A percentile compares a stretch with the other conserved stretches of the same genome.
Evolutionary conservation across 176 grass and related monocot genomes (phyloP).

Genomic region (Oryza meridionalis): DNA sequence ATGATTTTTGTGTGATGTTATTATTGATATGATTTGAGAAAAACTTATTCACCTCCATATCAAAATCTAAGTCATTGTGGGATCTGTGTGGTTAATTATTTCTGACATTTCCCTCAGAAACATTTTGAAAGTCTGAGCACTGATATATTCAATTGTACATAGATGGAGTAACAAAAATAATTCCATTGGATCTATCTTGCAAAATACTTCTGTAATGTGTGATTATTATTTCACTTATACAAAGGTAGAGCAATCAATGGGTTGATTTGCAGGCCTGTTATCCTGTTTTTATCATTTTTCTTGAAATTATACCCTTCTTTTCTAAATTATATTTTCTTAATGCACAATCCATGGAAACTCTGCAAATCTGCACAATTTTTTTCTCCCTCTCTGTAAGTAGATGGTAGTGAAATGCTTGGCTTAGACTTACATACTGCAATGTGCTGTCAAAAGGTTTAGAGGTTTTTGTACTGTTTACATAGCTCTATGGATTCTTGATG

Average conservation of each 20-base stretch:
- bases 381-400: neutral
- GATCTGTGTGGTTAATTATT: neutral
- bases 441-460: neutral
- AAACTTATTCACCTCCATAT: neutral
- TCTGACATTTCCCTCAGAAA: neutral
- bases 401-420: neutral
- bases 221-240: no score
- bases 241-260: slow-evolving; percentile 1
- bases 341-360: neutral
- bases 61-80: neutral
- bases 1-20: slow-evolving; percentile 13
- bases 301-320: neutral
- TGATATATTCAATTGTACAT: neutral
- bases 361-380: neutral
- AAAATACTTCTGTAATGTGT: neutral
- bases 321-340: neutral
- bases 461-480: no score
- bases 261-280: slow-evolving; percentile 1
- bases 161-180: no score
- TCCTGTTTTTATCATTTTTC: neutral
- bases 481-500: neutral
- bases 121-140: neutral
- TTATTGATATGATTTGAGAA: slow-evolving; percentile 14
- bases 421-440: slow-evolving; percentile 10
- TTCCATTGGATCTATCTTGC: neutral